Evolutionary conservation across 768 basidiomycete genomes (phyloP).

Genomic region (Naganishia onofrii): DNA sequence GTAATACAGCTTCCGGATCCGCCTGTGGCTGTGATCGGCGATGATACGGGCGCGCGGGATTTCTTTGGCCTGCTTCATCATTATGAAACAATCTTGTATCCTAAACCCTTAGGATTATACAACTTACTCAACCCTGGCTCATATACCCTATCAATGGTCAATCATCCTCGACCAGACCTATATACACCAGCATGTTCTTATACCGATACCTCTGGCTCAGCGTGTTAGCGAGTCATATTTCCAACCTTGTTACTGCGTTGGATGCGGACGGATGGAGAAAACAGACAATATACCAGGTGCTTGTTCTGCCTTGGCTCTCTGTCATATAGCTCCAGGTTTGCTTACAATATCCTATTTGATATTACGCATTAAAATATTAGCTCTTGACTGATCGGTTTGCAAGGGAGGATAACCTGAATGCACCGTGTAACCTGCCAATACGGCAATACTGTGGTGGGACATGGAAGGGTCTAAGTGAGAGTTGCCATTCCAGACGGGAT

Average conservation of each 20-base stretch:
- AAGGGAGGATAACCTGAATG: slow-evolving; percentile 20
- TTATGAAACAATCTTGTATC: too few species aligned
- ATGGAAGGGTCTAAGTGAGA: slow-evolving; percentile 63
- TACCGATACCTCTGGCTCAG: not conserved
- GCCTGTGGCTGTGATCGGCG: not conserved
- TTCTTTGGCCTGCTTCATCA: too few species aligned
- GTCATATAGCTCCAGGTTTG: not conserved
- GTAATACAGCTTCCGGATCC: not conserved
- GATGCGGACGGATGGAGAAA: slow-evolving; percentile 28
- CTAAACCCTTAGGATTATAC: too few species aligned
- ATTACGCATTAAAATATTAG: not conserved
- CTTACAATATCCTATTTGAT: not conserved
- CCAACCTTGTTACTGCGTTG: slow-evolving; percentile 13
- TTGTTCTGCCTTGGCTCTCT: not conserved
- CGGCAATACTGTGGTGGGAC: slow-evolving; percentile 72
- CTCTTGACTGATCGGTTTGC: slow-evolving; percentile 32
- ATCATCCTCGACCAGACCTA: not conserved
- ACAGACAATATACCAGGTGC: slow-evolving; percentile 28
- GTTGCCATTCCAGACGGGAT: not conserved
- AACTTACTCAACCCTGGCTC: not conserved
- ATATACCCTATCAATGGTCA: not conserved
- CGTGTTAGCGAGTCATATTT: not conserved
- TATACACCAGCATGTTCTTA: not conserved
- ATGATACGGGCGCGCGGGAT: not conserved
- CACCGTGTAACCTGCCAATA: slow-evolving; percentile 21